Base-by-base conservation (phyloP, 2,329 filamentous ascomycete species). In the Phialophora chinensis region DNA sequence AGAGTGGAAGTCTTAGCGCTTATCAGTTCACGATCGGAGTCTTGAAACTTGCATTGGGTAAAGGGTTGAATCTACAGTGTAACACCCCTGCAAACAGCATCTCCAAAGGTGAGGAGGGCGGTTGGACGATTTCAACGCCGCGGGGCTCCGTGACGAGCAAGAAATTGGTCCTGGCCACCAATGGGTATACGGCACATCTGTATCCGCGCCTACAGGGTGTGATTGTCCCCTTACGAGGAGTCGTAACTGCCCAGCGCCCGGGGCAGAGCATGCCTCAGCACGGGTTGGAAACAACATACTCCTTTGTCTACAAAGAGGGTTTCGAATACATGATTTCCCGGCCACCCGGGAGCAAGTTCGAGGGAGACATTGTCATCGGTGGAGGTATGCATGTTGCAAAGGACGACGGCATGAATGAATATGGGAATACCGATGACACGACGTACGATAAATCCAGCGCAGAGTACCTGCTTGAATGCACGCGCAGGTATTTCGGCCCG, bases 111-210 rank as follows among this genome's bases (percentile, higher is more conserved):
- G 47, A 56, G 8, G 59, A 66, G 17, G 52, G 55, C 20, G 38
- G 20, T 6, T 72, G 71, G 71, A 66, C 62, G n/a, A 75, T 85
- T 1, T 61, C 76, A 38, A 86, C 84, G 0, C 62, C 74, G 1
- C 76, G 80, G 4, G 85, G 84, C 1, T 68, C 60, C 0, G 77
- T 86, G 8, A 66, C 31, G 7, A 80, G 83, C 0, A 73, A 73
- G 14, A 78, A 77, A 47, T 80, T 86, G 11, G 77, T 87, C 6
- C 73, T 86, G 38, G 84, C 84, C 10, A 86, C 84, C 14, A 86
- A 87, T 70, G 84, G 78, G 14, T 86, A 86, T 73, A 83, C 84
- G 6, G 81, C 80, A 1, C 76, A 75, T 4, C 71, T 86, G 2
- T 77, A 80, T 68, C 77, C 78, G 11, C 73, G 66, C 23, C 79